phyloP scores from a whole-genome alignment of 495 filamentous ascomycete genomes.

The Trichoderma parareesei region DNA sequence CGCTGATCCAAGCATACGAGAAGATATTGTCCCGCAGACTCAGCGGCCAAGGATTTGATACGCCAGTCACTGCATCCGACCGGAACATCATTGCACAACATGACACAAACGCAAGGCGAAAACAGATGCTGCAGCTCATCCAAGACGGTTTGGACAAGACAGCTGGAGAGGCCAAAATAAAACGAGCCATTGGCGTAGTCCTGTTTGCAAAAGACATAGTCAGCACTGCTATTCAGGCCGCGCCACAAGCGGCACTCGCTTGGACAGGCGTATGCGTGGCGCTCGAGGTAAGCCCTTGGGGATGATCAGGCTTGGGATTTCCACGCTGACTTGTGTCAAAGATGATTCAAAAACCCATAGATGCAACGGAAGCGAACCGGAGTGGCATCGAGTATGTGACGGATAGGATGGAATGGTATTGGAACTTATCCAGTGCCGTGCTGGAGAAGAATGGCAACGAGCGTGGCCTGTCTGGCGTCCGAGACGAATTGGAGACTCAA shows the following conservation, averaged over 20 bases:
- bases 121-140: constrained; percentile 18
- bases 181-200: constrained; percentile 16
- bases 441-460: constrained; percentile 15
- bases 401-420: constrained; percentile 30
- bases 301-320: background rate
- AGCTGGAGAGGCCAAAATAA: constrained; percentile 15
- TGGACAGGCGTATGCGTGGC: constrained; percentile 22
- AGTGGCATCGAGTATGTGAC: constrained; percentile 24
- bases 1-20: constrained; percentile 19
- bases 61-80: constrained; percentile 5
- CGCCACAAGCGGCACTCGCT: constrained; percentile 18
- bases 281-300: constrained; percentile 15
- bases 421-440: constrained; percentile 21
- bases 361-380: constrained; percentile 23
- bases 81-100: constrained; percentile 11
- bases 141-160: constrained; percentile 17
- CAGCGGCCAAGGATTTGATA: constrained; percentile 5
- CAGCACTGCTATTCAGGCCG: constrained; percentile 16
- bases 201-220: constrained; percentile 19
- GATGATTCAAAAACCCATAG: constrained; percentile 21
- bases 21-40: constrained; percentile 17
- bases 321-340: constrained; percentile 6
- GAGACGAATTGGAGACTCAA: constrained; percentile 14
- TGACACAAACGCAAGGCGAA: constrained; percentile 16
- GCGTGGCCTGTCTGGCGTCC: constrained; percentile 10